Percentiles rank a stretch among this genome's conserved stretches.
Evolutionary conservation across 2,329 filamentous ascomycete genomes (phyloP).

Genomic region (Aspergillus arachidicola): DNA sequence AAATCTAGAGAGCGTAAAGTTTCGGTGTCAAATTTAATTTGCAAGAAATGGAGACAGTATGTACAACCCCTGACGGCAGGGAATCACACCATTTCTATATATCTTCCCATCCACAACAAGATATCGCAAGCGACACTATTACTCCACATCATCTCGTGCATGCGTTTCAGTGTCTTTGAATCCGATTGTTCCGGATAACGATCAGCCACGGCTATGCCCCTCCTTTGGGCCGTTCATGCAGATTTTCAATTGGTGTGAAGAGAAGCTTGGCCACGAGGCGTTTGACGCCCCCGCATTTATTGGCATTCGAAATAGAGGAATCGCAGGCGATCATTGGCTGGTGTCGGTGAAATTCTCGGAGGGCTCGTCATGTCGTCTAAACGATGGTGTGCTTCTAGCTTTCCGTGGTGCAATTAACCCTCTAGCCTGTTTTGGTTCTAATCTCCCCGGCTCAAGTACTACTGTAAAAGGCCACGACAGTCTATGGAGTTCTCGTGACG

Average conservation of each 20-base stretch:
- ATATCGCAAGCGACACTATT: no score
- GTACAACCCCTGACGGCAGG: not conserved
- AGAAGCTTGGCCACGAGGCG: not conserved
- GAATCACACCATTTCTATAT: not conserved
- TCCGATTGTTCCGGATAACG: not conserved
- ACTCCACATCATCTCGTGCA: not conserved
- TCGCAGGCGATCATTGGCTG: slow-evolving; percentile 18
- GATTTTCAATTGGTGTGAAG: not conserved
- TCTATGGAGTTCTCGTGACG: not conserved
- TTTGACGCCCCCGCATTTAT: not conserved
- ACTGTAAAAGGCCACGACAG: not conserved
- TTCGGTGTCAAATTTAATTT: not conserved
- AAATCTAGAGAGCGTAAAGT: not conserved
- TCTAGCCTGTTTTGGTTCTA: slow-evolving; percentile 2
- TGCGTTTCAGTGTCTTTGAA: not conserved
- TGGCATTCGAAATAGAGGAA: not conserved
- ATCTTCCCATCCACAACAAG: not conserved
- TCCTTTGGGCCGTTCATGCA: not conserved
- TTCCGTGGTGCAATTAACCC: slow-evolving; percentile 21
- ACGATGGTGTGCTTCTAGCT: slow-evolving; percentile 29
- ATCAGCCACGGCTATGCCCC: not conserved
- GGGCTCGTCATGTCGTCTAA: not conserved
- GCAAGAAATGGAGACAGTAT: not conserved
- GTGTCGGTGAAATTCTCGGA: slow-evolving; percentile 32
- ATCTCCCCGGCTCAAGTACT: not conserved